Evolutionary conservation across 768 basidiomycete genomes (phyloP), one percentile per base, ranked within the genome.

Genomic region (Russula olivacea): DNA sequence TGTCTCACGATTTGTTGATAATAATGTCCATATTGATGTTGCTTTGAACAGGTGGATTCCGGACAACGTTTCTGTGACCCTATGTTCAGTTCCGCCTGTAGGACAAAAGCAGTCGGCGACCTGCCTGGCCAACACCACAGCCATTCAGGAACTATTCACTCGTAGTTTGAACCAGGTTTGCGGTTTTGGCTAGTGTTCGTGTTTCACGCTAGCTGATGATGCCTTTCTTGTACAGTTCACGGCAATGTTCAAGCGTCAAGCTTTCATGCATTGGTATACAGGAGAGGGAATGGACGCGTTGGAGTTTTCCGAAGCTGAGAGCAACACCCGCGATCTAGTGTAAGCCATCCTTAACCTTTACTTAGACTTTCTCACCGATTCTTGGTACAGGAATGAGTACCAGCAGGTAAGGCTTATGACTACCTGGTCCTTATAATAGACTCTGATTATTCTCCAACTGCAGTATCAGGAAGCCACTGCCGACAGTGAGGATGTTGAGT

Each of bases 251-350:
- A 90, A 88, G 72, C 83, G 92, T 34, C 79, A 80, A 50, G 93
- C 93, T 6, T 96, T 91, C 80, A 74, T 95, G 61, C 91, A 94
- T 72, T 93, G 91, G 90, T 94, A 93, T 72, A 89, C 85, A 10
- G 88, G 84, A 14, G 93, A 95, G 73, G 93, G 93, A 48, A 94
- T 95, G 93, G 93, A 94, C 71, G 71, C 81, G 19, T 82, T 87
- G 86, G 83, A 93, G 74, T 92, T 93, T 74, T 81, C 88, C 0
- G 91, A 93, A 73, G 91, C 92, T 0, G 91, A 93, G 76, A 92
- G 88, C 71, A 92, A 93, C 71, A 77, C 82, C 2, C 80, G 79
- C 3, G 92, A 93, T 75, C 73, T 93, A 53, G 86, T 93, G 90
- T 92, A 72, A 73, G 90, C 76, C 25, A 19, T 34, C 58, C 25